Percentiles rank a stretch among this genome's conserved stretches.
Evolutionary conservation across 495 filamentous ascomycete genomes (phyloP).

Genomic region (Amphirosellinia nigrospora): DNA sequence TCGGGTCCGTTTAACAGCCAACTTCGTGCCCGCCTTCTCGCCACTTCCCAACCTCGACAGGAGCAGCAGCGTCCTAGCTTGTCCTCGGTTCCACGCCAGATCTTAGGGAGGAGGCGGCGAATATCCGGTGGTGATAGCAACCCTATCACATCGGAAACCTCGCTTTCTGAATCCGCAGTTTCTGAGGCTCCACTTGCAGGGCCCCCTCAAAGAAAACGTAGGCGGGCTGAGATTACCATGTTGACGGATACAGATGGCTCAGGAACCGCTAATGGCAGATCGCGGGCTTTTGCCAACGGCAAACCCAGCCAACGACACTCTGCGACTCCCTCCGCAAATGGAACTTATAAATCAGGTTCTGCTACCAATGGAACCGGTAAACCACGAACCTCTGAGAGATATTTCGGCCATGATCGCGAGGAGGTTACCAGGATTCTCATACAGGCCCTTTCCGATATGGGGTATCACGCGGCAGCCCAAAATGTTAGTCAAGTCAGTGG

Average conservation of each 20-base stretch:
- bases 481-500: slow-evolving; percentile 82
- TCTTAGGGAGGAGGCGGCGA: slow-evolving; percentile 37
- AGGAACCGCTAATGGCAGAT: slow-evolving; percentile 35
- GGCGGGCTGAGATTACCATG: slow-evolving; percentile 37
- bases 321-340: slow-evolving; percentile 38
- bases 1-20: slow-evolving; percentile 25
- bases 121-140: slow-evolving; percentile 30
- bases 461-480: slow-evolving; percentile 78
- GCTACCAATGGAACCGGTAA: slow-evolving; percentile 49
- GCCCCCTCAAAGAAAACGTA: slow-evolving; percentile 34
- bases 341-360: slow-evolving; percentile 42
- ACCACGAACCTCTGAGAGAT: slow-evolving; percentile 35
- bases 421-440: slow-evolving; percentile 93
- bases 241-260: slow-evolving; percentile 34
- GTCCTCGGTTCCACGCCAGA: slow-evolving; percentile 31
- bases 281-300: slow-evolving; percentile 38
- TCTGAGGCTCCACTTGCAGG: slow-evolving; percentile 19
- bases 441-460: slow-evolving; percentile 86
- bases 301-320: slow-evolving; percentile 30
- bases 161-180: slow-evolving; percentile 31
- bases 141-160: slow-evolving; percentile 27
- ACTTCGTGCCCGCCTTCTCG: slow-evolving; percentile 23
- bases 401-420: slow-evolving; percentile 86
- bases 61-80: slow-evolving; percentile 22
- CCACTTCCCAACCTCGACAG: slow-evolving; percentile 27